Conservation (phyloP, 2,329 filamentous ascomycete genomes). For the Cordyceps javanica region DNA sequence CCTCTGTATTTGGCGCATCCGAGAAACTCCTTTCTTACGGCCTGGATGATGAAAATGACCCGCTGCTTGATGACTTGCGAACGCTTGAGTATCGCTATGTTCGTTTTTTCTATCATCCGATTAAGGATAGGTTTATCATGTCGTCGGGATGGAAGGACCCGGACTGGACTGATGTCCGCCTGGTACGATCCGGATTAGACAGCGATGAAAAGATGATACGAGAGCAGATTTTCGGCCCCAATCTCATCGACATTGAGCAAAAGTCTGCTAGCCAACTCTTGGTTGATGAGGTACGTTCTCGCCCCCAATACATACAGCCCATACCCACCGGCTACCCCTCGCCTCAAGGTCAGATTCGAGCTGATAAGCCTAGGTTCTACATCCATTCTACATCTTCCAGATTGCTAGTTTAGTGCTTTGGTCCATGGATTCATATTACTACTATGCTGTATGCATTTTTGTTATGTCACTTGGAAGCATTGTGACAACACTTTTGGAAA, state of each 20-base stretch:
- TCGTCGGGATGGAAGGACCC: constrained; percentile 94
- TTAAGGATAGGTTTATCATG: constrained; percentile 81
- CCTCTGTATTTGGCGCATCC: constrained; percentile 59
- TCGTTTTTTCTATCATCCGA: constrained; percentile 82
- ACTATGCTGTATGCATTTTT: constrained; percentile 94
- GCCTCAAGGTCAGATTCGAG: no score
- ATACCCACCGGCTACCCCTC: not conserved
- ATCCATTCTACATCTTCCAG: constrained; percentile 98
- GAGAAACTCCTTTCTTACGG: constrained; percentile 52
- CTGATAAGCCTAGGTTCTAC: constrained; percentile 60
- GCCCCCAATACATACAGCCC: not conserved
- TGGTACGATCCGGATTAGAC: constrained; percentile 73
- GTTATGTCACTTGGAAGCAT: constrained; percentile 92
- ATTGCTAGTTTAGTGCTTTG: constrained; percentile 89
- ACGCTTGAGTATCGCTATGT: constrained; percentile 91
- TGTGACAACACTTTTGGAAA: constrained; percentile 81
- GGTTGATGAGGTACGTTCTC: constrained; percentile 66
- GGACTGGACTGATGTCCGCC: constrained; percentile 70
- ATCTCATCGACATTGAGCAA: constrained; percentile 87
- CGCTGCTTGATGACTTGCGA: constrained; percentile 66
- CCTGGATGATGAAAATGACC: constrained; percentile 61
- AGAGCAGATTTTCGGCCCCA: constrained; percentile 81
- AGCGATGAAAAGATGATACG: constrained; percentile 80
- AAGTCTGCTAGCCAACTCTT: constrained; percentile 79
- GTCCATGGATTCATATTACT: constrained; percentile 96